Conservation (phyloP, 2,329 filamentous ascomycete species). For the Fusarium luffae region DNA sequence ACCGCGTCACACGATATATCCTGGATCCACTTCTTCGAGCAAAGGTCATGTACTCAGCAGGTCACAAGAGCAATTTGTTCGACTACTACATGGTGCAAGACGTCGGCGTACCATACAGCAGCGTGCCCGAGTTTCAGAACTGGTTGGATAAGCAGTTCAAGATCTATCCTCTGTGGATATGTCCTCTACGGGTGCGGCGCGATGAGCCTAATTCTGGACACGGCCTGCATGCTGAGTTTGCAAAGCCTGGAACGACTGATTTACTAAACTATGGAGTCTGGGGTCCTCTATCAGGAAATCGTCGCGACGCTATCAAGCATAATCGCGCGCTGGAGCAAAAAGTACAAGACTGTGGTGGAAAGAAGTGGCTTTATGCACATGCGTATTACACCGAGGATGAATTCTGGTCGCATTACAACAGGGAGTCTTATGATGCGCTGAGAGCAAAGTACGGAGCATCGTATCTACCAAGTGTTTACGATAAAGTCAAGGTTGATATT, state of each 20-base stretch:
- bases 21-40: slow-evolving; percentile 73
- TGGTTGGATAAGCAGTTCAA: slow-evolving; percentile 59
- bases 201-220: slow-evolving; percentile 55
- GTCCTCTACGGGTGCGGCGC: slow-evolving; percentile 60
- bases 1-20: slow-evolving; percentile 68
- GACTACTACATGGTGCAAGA: slow-evolving; percentile 74
- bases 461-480: slow-evolving; percentile 71
- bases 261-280: slow-evolving; percentile 73
- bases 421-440: slow-evolving; percentile 67
- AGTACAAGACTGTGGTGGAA: slow-evolving; percentile 68
- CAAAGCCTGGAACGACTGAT: slow-evolving; percentile 51
- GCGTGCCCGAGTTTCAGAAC: slow-evolving; percentile 56
- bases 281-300: slow-evolving; percentile 60
- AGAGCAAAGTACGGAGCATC: slow-evolving; percentile 68
- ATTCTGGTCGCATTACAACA: slow-evolving; percentile 74
- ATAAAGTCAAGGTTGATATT: slow-evolving; percentile 70
- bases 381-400: slow-evolving; percentile 75
- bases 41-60: slow-evolving; percentile 71
- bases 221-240: slow-evolving; percentile 61
- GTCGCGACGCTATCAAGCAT: slow-evolving; percentile 59
- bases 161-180: slow-evolving; percentile 68
- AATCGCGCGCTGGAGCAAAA: slow-evolving; percentile 72
- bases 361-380: slow-evolving; percentile 78
- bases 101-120: slow-evolving; percentile 62
- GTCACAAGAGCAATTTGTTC: slow-evolving; percentile 70